A percentile compares a stretch with the other conserved stretches of the same genome.
Conservation (phyloP, 2,329 filamentous ascomycete genomes). For the Akanthomyces dipterigenus region DNA sequence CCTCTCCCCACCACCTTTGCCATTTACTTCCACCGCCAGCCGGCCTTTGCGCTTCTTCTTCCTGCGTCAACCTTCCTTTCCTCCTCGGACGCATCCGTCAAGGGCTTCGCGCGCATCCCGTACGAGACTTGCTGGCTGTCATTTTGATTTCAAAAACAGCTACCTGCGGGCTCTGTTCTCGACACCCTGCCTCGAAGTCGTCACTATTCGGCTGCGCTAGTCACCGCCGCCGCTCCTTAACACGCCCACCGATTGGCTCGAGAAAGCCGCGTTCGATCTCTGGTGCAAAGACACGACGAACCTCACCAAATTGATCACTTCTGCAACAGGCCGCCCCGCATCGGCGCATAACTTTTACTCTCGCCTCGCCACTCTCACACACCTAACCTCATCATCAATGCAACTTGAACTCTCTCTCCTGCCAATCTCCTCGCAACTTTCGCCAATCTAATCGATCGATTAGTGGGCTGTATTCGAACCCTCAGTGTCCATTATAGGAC, state of each 20-base stretch:
- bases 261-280: neutral
- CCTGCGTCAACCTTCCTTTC: conserved; percentile 15
- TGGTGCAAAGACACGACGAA: neutral
- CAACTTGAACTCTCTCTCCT: conserved; percentile 13
- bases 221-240: neutral
- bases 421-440: neutral
- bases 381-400: conserved; percentile 10
- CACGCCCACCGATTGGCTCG: neutral
- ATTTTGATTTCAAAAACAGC: neutral
- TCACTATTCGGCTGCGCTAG: neutral
- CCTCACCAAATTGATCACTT: neutral
- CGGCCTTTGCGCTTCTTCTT: conserved; percentile 10
- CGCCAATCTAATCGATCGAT: conserved; percentile 14
- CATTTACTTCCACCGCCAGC: conserved; percentile 14
- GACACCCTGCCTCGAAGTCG: neutral
- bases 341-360: conserved; percentile 12
- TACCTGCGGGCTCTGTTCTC: neutral
- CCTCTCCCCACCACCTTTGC: conserved; percentile 14
- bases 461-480: conserved; percentile 18
- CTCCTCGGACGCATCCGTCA: conserved; percentile 10
- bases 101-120: conserved; percentile 6
- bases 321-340: neutral
- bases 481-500: conserved; percentile 12
- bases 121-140: neutral
- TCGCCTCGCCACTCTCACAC: conserved; percentile 15